Evolutionary conservation across 495 filamentous ascomycete species (phyloP).

Genomic region (Hypomontagnella submonticulosa): DNA sequence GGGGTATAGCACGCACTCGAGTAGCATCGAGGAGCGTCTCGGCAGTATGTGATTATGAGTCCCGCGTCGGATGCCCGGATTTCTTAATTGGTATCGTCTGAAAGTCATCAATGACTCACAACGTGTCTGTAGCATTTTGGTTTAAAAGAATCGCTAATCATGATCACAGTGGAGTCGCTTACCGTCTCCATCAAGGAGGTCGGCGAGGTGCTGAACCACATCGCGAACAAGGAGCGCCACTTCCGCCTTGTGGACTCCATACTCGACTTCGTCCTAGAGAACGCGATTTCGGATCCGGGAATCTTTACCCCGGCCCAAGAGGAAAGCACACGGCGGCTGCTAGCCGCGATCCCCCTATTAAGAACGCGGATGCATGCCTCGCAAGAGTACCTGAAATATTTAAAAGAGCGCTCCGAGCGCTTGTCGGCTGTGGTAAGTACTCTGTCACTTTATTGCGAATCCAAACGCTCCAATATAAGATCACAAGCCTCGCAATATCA

Average conservation of each 20-base stretch:
- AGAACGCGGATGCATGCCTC: conserved; percentile 41
- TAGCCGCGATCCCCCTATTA: conserved; percentile 32
- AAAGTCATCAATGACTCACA: too few species aligned
- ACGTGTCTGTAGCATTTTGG: too few species aligned
- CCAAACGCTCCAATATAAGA: background rate
- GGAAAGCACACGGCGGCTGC: conserved; percentile 16
- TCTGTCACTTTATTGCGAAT: background rate
- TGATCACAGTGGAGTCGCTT: conserved; percentile 14
- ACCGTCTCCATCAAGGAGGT: conserved; percentile 35
- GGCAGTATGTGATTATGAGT: background rate
- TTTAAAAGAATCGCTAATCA: too few species aligned
- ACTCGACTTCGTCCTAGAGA: conserved; percentile 32
- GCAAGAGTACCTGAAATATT: conserved; percentile 37
- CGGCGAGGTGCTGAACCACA: conserved; percentile 34
- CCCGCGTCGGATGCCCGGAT: too few species aligned
- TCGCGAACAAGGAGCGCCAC: conserved; percentile 34
- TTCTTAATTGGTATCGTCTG: too few species aligned
- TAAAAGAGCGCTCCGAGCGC: conserved; percentile 40
- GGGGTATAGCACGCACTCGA: conserved; percentile 30
- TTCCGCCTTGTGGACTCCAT: conserved; percentile 29
- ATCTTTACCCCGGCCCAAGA: background rate
- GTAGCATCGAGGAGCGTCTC: conserved; percentile 28
- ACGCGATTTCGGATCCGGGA: conserved; percentile 5
- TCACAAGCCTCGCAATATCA: too few species aligned
- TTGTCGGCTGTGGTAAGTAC: conserved; percentile 40